A percentile compares a stretch with the other conserved stretches of the same genome.
Conservation (phyloP, 345 rosid genomes). For the Citrus unshiu region DNA sequence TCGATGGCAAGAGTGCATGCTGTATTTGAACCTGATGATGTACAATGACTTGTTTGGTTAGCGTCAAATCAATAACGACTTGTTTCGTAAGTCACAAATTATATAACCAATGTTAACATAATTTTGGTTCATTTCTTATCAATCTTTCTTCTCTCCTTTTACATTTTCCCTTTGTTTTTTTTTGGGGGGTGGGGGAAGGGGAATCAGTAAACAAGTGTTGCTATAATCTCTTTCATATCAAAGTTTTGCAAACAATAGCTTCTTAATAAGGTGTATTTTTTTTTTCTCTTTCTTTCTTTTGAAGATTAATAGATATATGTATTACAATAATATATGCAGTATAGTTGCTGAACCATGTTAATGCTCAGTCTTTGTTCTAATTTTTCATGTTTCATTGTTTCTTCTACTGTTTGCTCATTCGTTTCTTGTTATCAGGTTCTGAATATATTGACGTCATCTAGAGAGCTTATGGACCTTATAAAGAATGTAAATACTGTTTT, state of each 20-base stretch:
- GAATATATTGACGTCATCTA: slow-evolving; percentile 62
- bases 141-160: background rate
- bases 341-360: background rate
- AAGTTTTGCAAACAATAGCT: background rate
- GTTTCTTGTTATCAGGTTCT: slow-evolving; percentile 46
- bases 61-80: background rate
- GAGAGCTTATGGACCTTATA: slow-evolving; percentile 61
- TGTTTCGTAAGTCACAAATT: background rate
- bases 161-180: background rate
- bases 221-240: background rate
- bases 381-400: background rate
- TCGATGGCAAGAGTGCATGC: background rate
- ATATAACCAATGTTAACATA: background rate
- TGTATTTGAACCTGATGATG: background rate
- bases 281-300: too few relatives aligned
- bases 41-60: background rate
- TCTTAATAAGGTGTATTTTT: too few relatives aligned
- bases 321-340: background rate
- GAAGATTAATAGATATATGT: background rate
- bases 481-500: slow-evolving; percentile 60
- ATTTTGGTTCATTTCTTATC: background rate
- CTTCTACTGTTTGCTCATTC: background rate
- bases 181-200: too few relatives aligned
- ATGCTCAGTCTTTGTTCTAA: background rate
- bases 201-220: background rate